These are phyloP conservation scores for Camellia oleifera DNA, from an alignment of 179 eudicot genomes.

Conservation along the genomic window DNA sequence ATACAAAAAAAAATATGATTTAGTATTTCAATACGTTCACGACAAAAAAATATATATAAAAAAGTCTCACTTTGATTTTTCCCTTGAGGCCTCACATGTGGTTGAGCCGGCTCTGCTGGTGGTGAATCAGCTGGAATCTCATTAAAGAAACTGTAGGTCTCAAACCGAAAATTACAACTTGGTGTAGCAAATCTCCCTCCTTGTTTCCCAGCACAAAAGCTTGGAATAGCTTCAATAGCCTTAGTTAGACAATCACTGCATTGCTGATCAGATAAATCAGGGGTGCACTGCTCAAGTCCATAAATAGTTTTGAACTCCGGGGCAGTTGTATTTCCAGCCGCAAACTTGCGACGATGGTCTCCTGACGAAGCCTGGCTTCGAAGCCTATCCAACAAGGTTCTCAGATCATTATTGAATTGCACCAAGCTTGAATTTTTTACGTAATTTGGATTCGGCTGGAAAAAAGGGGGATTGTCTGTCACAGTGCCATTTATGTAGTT, in stretches of 20 bases:
- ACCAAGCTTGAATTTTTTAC: background rate
- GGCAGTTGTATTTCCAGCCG: constrained; percentile 17
- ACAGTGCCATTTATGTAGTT: background rate
- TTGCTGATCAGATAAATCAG: constrained; percentile 24
- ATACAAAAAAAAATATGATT: no score
- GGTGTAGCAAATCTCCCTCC: constrained; percentile 24
- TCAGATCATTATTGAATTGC: background rate
- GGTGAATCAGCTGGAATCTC: background rate
- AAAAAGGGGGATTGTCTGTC: rapidly evolving
- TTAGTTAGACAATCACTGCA: background rate
- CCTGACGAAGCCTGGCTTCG: constrained; percentile 10
- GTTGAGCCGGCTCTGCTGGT: background rate
- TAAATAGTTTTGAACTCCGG: constrained; percentile 14
- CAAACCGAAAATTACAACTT: constrained; percentile 37
- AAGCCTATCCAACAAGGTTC: constrained; percentile 4
- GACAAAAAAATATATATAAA: no score
- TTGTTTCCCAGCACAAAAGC: background rate
- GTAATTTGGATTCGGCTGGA: no score
- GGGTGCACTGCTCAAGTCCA: constrained; percentile 47
- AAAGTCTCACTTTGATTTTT: no score
- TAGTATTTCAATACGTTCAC: no score
- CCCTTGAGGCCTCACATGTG: no score
- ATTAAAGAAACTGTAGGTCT: constrained; percentile 22
- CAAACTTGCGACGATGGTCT: background rate
- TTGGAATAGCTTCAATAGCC: background rate